Percentiles rank a stretch among this genome's conserved stretches.
Conservation (phyloP, 352 stramenopile genomes). For the Pythium dissotocum region DNA sequence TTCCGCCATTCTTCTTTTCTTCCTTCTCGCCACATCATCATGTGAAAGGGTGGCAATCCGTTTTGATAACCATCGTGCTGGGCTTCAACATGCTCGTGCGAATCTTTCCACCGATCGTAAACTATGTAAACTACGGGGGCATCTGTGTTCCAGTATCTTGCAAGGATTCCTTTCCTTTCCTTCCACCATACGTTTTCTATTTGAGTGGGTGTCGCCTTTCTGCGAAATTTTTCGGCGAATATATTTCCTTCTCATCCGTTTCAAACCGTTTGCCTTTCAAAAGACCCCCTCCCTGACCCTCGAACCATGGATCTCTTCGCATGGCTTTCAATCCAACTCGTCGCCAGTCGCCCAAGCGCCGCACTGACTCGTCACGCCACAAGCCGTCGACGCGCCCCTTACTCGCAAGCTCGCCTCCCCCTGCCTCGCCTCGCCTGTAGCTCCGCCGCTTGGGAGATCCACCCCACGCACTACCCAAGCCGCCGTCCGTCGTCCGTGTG, state of each 20-base stretch:
- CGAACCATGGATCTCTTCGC: not conserved
- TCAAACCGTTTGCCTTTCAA: slow-evolving; percentile 8
- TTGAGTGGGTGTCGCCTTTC: not conserved
- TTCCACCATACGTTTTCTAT: slow-evolving; percentile 17
- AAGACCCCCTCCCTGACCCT: not conserved
- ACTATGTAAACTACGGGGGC: not conserved
- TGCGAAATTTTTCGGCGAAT: not conserved
- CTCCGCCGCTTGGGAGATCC: not conserved
- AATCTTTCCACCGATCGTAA: slow-evolving; percentile 32
- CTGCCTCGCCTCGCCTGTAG: not conserved
- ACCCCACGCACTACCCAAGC: not conserved
- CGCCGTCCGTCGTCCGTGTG: not conserved
- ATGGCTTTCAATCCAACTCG: not conserved
- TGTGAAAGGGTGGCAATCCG: no score
- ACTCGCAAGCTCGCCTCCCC: not conserved
- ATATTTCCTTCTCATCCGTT: slow-evolving; percentile 14
- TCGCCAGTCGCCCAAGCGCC: slow-evolving; percentile 17
- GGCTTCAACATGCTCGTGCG: slow-evolving; percentile 20
- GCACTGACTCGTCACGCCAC: slow-evolving; percentile 27
- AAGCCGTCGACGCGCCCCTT: slow-evolving; percentile 10
- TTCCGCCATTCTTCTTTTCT: slow-evolving; percentile 21
- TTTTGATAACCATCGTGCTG: slow-evolving; percentile 30
- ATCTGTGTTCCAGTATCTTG: not conserved
- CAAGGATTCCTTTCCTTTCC: slow-evolving; percentile 1
- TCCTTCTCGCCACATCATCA: slow-evolving; percentile 8